A percentile compares a stretch with the other conserved stretches of the same genome.
Conservation (phyloP, 495 filamentous ascomycete genomes). For the Penicillium maclennaniae region DNA sequence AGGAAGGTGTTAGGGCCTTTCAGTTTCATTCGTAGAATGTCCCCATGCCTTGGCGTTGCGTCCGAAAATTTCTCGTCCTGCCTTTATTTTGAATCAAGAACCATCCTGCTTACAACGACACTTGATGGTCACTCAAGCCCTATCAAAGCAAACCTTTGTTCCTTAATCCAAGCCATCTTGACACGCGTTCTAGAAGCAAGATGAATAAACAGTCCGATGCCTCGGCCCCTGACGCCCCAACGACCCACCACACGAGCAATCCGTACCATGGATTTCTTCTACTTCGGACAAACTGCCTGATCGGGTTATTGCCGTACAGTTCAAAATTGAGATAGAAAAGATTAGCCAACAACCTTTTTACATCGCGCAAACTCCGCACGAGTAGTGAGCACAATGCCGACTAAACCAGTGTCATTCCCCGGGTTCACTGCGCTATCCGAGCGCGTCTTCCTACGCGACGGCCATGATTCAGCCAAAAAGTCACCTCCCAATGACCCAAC, state of each 20-base stretch:
- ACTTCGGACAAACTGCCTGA: neutral
- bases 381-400: conserved; percentile 12
- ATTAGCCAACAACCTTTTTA: neutral
- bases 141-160: too few species aligned
- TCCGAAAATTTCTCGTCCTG: too few species aligned
- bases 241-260: neutral
- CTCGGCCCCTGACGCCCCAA: neutral
- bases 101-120: too few species aligned
- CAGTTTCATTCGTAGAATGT: too few species aligned
- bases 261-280: neutral
- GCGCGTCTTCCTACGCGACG: conserved; percentile 26
- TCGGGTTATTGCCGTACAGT: neutral
- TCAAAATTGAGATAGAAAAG: neutral
- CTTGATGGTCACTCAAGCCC: too few species aligned
- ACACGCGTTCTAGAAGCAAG: too few species aligned
- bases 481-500: conserved; percentile 21
- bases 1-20: too few species aligned
- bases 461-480: conserved; percentile 15
- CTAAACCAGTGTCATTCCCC: conserved; percentile 24
- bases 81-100: too few species aligned
- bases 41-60: too few species aligned
- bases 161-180: too few species aligned
- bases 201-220: neutral
- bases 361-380: neutral
- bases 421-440: conserved; percentile 27